These are phyloP conservation scores for Metschnikowia amazonensis DNA, from an alignment of 805 yeast genomes.

Conservation along the genomic window DNA sequence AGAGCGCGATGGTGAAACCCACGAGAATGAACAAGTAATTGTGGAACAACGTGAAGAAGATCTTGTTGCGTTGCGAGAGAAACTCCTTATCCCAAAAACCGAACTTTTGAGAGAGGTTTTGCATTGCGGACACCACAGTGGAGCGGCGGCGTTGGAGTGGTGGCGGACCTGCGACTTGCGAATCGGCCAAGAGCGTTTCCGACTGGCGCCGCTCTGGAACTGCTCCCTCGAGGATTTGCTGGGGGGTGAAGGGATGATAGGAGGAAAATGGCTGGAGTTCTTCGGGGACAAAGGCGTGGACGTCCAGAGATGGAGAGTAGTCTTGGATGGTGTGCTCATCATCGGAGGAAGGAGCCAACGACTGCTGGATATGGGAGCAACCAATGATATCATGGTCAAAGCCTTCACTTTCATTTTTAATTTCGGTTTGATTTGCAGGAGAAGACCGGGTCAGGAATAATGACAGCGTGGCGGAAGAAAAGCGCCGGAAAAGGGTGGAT, in stretches of 20 bases:
- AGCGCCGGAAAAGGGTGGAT: constrained; percentile 12
- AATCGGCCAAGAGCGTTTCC: too few relatives aligned
- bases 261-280: neutral
- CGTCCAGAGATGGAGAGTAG: neutral
- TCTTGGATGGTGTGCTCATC: neutral
- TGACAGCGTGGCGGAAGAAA: constrained; percentile 17
- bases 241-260: neutral
- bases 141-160: constrained; percentile 15
- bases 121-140: constrained; percentile 23
- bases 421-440: too few relatives aligned
- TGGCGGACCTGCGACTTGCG: too few relatives aligned
- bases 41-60: constrained; percentile 20
- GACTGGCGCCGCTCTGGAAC: too few relatives aligned
- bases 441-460: constrained; percentile 11
- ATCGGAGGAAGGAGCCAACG: constrained; percentile 1
- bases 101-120: constrained; percentile 19
- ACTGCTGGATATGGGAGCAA: constrained; percentile 5
- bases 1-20: constrained; percentile 24
- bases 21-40: constrained; percentile 23
- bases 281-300: neutral
- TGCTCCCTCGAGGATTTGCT: neutral
- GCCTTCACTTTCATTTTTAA: constrained; percentile 5
- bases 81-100: constrained; percentile 31
- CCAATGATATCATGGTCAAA: constrained; percentile 8
- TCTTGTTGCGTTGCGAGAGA: constrained; percentile 21